These are phyloP conservation scores for Ceriops decandra DNA, from an alignment of 345 rosid species.

Conservation along the genomic window DNA sequence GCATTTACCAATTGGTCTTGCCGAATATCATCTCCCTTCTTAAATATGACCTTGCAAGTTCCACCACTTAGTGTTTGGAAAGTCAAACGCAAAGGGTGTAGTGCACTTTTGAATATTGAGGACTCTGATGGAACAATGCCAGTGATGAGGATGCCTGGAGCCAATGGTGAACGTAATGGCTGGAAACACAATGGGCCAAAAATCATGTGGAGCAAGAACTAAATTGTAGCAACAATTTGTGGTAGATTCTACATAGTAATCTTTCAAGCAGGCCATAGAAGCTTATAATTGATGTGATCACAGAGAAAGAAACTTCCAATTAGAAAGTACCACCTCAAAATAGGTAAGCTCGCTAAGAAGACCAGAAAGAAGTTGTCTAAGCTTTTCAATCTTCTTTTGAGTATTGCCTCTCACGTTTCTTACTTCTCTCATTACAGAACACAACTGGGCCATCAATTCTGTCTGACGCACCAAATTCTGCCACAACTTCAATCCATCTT, in stretches of 20 bases:
- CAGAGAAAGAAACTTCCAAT: conserved; percentile 12
- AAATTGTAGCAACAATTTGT: conserved; percentile 11
- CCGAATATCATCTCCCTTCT: conserved; percentile 97
- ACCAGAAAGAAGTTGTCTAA: conserved; percentile 92
- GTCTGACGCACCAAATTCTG: conserved; percentile 93
- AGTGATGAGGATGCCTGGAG: conserved; percentile 70
- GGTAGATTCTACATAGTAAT: conserved; percentile 5
- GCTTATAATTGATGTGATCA: conserved; percentile 10
- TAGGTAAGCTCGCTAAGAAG: conserved; percentile 94
- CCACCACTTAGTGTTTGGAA: conserved; percentile 78
- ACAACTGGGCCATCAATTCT: conserved; percentile 89
- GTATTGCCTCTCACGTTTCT: conserved; percentile 97
- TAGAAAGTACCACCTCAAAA: conserved; percentile 79
- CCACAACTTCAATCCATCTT: conserved; percentile 80
- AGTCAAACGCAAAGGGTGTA: conserved; percentile 84
- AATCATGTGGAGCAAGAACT: conserved; percentile 4
- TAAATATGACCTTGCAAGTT: conserved; percentile 74
- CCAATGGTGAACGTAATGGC: conserved; percentile 91
- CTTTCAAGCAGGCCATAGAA: conserved; percentile 12
- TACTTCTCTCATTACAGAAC: conserved; percentile 85
- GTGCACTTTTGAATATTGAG: conserved; percentile 86
- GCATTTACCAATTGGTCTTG: conserved; percentile 91
- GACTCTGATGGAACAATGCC: conserved; percentile 95
- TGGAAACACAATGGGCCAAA: conserved; percentile 34
- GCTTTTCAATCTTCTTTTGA: conserved; percentile 96